Base-by-base conservation (phyloP, 2,329 filamentous ascomycete genomes). In the Penicillium sp. region DNA sequence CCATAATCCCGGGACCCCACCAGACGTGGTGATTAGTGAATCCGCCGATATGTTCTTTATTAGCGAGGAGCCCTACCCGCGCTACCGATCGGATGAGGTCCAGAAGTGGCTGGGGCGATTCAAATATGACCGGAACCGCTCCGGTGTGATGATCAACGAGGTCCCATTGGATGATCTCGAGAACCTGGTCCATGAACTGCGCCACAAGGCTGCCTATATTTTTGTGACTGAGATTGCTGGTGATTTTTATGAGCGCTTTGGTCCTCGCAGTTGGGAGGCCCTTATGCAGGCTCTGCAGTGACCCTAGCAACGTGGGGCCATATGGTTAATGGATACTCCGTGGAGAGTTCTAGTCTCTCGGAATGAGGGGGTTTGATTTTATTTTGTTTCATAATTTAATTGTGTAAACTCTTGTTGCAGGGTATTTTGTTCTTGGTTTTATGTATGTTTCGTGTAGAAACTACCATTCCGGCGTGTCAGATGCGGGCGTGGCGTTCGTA, bases 231-330 rank as follows among this genome's bases (percentile, higher is more conserved):
- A 50, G 33, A 43, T 50, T 31, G 23, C 35, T 22, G 48, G 48
- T 23, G 48, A 50, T 31, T 50, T 50, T 22, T 50, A 50, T 22
- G 48, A 50, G 35, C 48, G 48, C n/a, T 50, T 50, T 29, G 48
- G 48, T 22, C 48, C 48, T 26, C 23, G 5, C 12, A 50, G 48
- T 31, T 50, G 48, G 48, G 26, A 18, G n/a, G 35, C 23, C 12
- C 25, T 50, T 6, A 50, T 50, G 48, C 35, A 50, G 15, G 48
- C 48, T 42, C 26, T 50, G 35, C 23, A 50, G 48, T 43, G 15
- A 49, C 11, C n/a, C 15, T 27, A 9, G 23, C 26, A 26, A 25
- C 35, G 22, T 40, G 37, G 37, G 37, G n/a, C 18, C 29, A 31
- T 31, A 22, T n/a, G 37, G 37, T 8, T 40, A 40, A 40, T 40